phyloP scores from a whole-genome alignment of 345 rosid genomes.

The Pugionium cornutum region DNA sequence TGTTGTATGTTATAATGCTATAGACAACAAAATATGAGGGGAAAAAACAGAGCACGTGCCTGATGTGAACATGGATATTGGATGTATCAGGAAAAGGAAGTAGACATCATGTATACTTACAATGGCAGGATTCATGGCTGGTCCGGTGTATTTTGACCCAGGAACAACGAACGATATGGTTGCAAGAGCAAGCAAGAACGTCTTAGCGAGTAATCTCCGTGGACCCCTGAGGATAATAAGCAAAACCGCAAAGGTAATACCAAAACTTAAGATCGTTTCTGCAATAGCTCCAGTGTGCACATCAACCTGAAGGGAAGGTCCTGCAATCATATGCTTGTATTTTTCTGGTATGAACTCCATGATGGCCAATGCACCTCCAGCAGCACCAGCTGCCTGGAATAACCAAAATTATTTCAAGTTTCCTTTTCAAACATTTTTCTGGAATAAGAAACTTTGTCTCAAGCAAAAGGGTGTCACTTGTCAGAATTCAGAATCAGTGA shows the following conservation, averaged over 20 bases:
- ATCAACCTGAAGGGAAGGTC: conserved; percentile 82
- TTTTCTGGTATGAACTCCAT: conserved; percentile 71
- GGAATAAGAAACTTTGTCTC: background rate
- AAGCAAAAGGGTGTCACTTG: background rate
- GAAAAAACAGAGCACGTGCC: background rate
- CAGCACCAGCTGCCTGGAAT: conserved; percentile 89
- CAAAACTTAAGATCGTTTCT: conserved; percentile 79
- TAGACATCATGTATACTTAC: conserved; percentile 51
- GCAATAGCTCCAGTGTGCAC: conserved; percentile 90
- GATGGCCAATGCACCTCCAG: conserved; percentile 80
- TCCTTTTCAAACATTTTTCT: background rate
- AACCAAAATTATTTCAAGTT: conserved; percentile 8
- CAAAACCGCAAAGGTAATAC: conserved; percentile 74
- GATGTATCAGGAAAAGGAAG: background rate
- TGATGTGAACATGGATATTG: background rate
- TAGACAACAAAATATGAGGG: background rate
- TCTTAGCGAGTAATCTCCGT: conserved; percentile 46
- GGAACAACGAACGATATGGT: conserved; percentile 65
- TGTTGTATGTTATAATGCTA: background rate
- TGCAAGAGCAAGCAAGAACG: conserved; percentile 65
- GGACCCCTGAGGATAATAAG: conserved; percentile 78
- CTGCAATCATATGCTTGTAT: conserved; percentile 80
- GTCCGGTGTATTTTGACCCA: conserved; percentile 81
- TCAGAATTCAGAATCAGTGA: background rate
- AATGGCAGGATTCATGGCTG: conserved; percentile 98